These are phyloP conservation scores for Solanum etuberosum DNA, from an alignment of 257 asterid genomes.

Conservation along the genomic window DNA sequence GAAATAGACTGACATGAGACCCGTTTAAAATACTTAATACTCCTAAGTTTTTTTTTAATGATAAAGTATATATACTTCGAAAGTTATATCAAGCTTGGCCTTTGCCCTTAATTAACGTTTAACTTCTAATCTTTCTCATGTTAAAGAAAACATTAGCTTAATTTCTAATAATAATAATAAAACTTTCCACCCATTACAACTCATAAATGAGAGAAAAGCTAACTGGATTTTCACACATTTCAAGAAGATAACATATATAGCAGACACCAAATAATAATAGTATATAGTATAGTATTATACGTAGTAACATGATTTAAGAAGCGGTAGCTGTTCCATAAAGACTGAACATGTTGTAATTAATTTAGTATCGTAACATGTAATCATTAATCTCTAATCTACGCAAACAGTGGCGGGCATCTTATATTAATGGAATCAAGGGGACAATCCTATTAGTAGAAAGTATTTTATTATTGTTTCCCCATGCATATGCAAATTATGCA, in stretches of 20 bases:
- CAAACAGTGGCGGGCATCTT: constrained; percentile 6
- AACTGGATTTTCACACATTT: not conserved
- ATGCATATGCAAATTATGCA: not conserved
- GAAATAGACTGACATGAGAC: too few species aligned
- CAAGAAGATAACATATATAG: not conserved
- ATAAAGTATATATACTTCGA: not conserved
- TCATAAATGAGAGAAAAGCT: not conserved
- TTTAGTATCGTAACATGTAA: not conserved
- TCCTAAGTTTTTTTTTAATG: not conserved
- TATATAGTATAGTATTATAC: not conserved
- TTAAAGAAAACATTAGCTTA: not conserved
- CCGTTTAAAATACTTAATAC: too few species aligned
- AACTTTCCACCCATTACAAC: not conserved
- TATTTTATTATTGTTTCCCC: not conserved
- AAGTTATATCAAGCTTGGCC: not conserved
- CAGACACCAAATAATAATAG: not conserved
- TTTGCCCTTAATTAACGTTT: not conserved
- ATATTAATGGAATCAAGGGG: constrained; percentile 34
- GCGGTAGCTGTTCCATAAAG: not conserved
- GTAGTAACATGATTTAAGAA: not conserved
- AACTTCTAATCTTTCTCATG: not conserved
- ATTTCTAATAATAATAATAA: not conserved
- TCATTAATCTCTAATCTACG: constrained; percentile 5
- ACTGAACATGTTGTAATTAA: not conserved
- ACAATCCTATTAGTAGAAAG: constrained; percentile 16